Percentiles rank a stretch among this genome's conserved stretches.
Evolutionary conservation across 108 stramenopile species (phyloP).

Genomic region (Pseudonitzschia pungens): DNA sequence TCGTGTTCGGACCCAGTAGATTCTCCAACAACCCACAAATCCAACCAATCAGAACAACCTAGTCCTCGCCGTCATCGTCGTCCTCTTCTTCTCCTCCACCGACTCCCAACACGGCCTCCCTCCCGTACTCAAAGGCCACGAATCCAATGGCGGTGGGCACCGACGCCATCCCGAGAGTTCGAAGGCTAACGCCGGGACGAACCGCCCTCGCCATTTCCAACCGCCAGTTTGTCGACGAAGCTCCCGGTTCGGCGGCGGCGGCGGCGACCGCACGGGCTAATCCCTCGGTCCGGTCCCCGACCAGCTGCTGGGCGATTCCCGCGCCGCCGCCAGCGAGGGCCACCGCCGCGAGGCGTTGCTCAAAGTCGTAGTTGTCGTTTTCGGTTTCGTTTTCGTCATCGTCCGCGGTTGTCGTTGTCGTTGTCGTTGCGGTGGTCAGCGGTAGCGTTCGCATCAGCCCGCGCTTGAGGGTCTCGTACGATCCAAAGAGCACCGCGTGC

Average conservation of each 20-base stretch:
- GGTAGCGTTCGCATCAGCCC: not conserved
- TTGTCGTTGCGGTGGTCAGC: too few relatives aligned
- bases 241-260: too few relatives aligned
- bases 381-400: not conserved
- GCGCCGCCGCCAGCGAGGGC: constrained; percentile 63
- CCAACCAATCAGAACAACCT: too few relatives aligned
- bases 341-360: constrained; percentile 21
- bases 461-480: constrained; percentile 63
- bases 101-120: constrained; percentile 7
- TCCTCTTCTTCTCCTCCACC: too few relatives aligned
- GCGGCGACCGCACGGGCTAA: not conserved
- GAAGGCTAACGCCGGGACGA: not conserved
- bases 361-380: constrained; percentile 1
- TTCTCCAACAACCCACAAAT: too few relatives aligned
- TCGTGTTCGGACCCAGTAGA: too few relatives aligned
- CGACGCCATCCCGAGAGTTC: constrained; percentile 50
- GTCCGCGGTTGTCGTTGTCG: too few relatives aligned
- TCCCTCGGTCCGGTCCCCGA: constrained; percentile 56
- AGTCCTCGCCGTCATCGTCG: too few relatives aligned
- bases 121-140: constrained; percentile 78
- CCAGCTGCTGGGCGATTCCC: constrained; percentile 61
- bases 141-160: constrained; percentile 64
- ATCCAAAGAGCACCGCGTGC: constrained; percentile 66
- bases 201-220: too few relatives aligned
- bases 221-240: too few relatives aligned